Evolutionary conservation across 805 yeast species (phyloP), one percentile per base, ranked within the genome.

Genomic region (Saccharomycopsis oosterbeekiorum): DNA sequence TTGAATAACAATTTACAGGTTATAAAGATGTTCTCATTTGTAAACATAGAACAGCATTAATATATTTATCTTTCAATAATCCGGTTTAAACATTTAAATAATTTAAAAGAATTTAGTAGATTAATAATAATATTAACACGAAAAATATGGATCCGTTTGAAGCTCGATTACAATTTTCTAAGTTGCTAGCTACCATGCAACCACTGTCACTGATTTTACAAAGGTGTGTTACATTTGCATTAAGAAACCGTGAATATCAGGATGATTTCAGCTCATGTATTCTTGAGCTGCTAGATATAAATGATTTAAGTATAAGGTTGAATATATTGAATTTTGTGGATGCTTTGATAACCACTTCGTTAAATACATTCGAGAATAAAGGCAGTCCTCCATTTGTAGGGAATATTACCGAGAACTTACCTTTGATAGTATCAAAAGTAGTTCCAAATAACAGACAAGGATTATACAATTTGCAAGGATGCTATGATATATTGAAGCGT

Each of bases 81-180:
- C n/a, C n/a, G n/a, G n/a, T n/a, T n/a, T n/a, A n/a, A n/a, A n/a
- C n/a, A n/a, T n/a, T n/a, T n/a, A n/a, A n/a, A n/a, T n/a, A n/a
- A n/a, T n/a, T n/a, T n/a, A n/a, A n/a, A n/a, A 29, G 6, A 29
- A 6, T 29, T 4, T 29, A 29, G 21, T 6, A 24, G 14, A 12
- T 11, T 19, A 24, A 47, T 47, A 21, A 12, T 5, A 21, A 17
- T 19, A 43, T 43, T 12, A 19, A 24, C 15, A 21, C 17, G 2
- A 12, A 5, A 21, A 47, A 47, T 2, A 89, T 92, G 96, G 97
- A 92, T 70, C 85, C 97, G 0, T 89, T 93, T 71, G 97, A 89
- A 68, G 91, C 92, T 4, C 80, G 93, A 62, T 74, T 89, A 55
- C 87, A 86, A 71, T 86, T 92, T 67, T 83, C 39, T 71, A 59